phyloP scores from a whole-genome alignment of 768 basidiomycete species.

The Tricholoma hemisulphureum region DNA sequence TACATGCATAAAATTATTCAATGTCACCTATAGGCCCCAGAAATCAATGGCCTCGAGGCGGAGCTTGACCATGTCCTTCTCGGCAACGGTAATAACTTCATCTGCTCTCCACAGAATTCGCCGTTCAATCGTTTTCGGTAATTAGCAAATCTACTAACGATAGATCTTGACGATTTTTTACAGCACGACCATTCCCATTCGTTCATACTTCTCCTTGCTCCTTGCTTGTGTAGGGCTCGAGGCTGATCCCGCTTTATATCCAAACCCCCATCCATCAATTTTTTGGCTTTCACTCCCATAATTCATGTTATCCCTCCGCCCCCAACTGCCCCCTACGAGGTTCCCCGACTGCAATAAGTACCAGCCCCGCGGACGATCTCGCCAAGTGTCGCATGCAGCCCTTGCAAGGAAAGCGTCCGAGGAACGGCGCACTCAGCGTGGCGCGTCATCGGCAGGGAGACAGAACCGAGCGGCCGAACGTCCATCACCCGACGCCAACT shows the following conservation, averaged over 20 bases:
- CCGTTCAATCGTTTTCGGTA: no score
- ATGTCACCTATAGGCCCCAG: no score
- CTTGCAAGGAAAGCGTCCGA: slow-evolving; percentile 43
- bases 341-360: slow-evolving; percentile 5
- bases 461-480: background rate
- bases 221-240: slow-evolving; percentile 18
- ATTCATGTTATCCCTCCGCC: slow-evolving; percentile 16
- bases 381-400: slow-evolving; percentile 39
- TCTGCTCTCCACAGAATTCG: no score
- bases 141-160: no score
- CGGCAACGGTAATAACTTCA: no score
- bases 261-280: background rate
- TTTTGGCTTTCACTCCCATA: slow-evolving; percentile 3
- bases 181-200: no score
- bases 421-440: no score
- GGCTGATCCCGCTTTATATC: slow-evolving; percentile 13
- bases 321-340: slow-evolving; percentile 7
- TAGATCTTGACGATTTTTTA: no score
- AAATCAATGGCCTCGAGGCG: no score
- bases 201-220: background rate
- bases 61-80: no score
- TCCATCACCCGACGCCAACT: background rate
- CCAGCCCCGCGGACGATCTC: slow-evolving; percentile 27
- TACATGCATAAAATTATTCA: no score
- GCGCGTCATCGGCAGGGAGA: no score